Percentiles rank a stretch among this genome's conserved stretches.
phyloP scores from a whole-genome alignment of 495 filamentous ascomycete genomes.

The Penicillium parvum region DNA sequence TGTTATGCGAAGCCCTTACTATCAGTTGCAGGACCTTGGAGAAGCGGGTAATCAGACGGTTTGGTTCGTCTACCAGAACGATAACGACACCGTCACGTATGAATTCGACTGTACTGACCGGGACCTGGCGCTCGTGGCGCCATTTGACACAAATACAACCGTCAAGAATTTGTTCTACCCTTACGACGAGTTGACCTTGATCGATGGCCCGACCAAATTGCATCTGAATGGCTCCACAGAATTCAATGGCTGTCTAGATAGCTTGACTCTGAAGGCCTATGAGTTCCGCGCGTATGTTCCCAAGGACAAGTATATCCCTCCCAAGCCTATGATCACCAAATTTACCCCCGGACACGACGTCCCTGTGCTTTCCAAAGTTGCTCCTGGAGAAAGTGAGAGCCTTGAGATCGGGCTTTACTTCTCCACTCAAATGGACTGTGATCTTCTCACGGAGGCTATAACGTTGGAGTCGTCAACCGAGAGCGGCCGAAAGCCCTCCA shows the following conservation, averaged over 20 bases:
- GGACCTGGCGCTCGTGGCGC: slow-evolving; percentile 50
- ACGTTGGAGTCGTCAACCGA: slow-evolving; percentile 51
- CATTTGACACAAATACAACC: slow-evolving; percentile 51
- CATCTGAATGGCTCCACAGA: slow-evolving; percentile 40
- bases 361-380: slow-evolving; percentile 49
- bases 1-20: slow-evolving; percentile 49
- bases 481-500: slow-evolving; percentile 31
- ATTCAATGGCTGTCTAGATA: slow-evolving; percentile 54
- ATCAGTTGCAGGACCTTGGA: slow-evolving; percentile 49
- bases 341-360: slow-evolving; percentile 62
- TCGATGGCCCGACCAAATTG: slow-evolving; percentile 34
- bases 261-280: slow-evolving; percentile 50
- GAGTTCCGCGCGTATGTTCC: slow-evolving; percentile 64
- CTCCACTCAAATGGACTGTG: slow-evolving; percentile 60
- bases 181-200: slow-evolving; percentile 52
- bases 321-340: slow-evolving; percentile 62
- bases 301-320: slow-evolving; percentile 41
- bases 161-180: slow-evolving; percentile 68
- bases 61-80: slow-evolving; percentile 67
- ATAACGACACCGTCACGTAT: slow-evolving; percentile 52
- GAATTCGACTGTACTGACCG: slow-evolving; percentile 54
- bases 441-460: slow-evolving; percentile 47
- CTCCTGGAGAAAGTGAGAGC: slow-evolving; percentile 39
- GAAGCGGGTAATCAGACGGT: slow-evolving; percentile 49
- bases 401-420: slow-evolving; percentile 54